A percentile compares a stretch with the other conserved stretches of the same genome.
Conservation (phyloP, 2,329 filamentous ascomycete species). For the Fusarium sp. region DNA sequence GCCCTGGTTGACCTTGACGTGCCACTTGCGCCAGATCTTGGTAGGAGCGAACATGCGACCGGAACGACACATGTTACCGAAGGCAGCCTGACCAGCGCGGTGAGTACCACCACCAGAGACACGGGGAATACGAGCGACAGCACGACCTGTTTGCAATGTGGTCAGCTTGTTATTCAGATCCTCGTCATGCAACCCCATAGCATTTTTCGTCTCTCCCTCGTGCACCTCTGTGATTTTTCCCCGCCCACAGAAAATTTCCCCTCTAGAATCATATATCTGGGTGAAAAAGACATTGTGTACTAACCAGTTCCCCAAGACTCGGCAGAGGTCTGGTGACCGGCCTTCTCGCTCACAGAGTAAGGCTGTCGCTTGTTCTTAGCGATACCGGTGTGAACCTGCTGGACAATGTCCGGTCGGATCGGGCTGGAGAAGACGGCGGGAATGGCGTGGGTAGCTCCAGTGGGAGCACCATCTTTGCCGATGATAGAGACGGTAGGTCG, state of each 20-base stretch:
- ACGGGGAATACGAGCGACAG: slow-evolving; percentile 99
- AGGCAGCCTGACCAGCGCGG: slow-evolving; percentile 99
- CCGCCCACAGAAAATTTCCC: slow-evolving; percentile 32
- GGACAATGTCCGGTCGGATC: slow-evolving; percentile 99
- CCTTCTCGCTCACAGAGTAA: slow-evolving; percentile 99
- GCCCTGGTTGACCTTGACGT: slow-evolving; percentile 99
- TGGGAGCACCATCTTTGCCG: slow-evolving; percentile 93
- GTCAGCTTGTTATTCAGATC: slow-evolving; percentile 36
- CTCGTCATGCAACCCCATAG: not conserved
- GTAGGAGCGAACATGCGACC: slow-evolving; percentile 99
- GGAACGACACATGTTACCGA: slow-evolving; percentile 99
- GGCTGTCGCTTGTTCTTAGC: slow-evolving; percentile 99
- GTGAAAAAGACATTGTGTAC: slow-evolving; percentile 51
- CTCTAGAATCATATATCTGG: slow-evolving; percentile 4
- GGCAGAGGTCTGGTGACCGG: slow-evolving; percentile 99
- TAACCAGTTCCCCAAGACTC: slow-evolving; percentile 99
- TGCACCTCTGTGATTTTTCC: not conserved
- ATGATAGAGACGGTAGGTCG: slow-evolving; percentile 98
- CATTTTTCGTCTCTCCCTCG: not conserved
- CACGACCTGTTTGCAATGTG: slow-evolving; percentile 73
- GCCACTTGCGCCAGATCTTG: slow-evolving; percentile 99
- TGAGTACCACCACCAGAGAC: slow-evolving; percentile 99
- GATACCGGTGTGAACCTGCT: slow-evolving; percentile 98
- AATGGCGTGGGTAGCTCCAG: slow-evolving; percentile 88
- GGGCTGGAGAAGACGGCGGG: slow-evolving; percentile 97